phyloP scores from a whole-genome alignment of 2,329 filamentous ascomycete species.

The Botrytis squamosa region DNA sequence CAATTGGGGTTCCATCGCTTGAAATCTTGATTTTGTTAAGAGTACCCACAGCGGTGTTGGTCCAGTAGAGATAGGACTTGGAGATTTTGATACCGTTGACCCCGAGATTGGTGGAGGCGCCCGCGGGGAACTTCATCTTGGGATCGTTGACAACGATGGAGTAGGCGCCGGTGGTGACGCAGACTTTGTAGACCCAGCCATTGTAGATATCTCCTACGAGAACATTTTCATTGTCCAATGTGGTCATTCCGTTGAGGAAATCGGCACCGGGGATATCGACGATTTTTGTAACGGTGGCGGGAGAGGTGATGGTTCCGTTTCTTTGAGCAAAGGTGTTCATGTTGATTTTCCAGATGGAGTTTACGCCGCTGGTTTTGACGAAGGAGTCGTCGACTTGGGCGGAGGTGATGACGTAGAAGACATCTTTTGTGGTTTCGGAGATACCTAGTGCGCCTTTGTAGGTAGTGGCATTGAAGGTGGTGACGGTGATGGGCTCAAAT shows the following conservation, averaged over 20 bases:
- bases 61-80: conserved; percentile 32
- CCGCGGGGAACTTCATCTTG: conserved; percentile 26
- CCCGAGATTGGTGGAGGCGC: conserved; percentile 25
- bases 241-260: conserved; percentile 36
- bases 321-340: conserved; percentile 28
- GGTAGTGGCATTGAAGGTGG: conserved; percentile 37
- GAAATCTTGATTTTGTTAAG: conserved; percentile 27
- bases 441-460: conserved; percentile 40
- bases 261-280: conserved; percentile 23
- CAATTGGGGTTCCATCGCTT: conserved; percentile 28
- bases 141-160: conserved; percentile 32
- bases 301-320: not conserved
- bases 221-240: conserved; percentile 25
- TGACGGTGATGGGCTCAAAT: conserved; percentile 26
- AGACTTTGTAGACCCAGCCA: conserved; percentile 32
- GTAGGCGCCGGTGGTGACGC: conserved; percentile 32
- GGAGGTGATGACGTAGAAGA: conserved; percentile 34
- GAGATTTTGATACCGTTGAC: conserved; percentile 37
- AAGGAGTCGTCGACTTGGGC: conserved; percentile 38
- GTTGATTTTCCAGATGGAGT: conserved; percentile 33
- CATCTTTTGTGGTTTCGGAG: conserved; percentile 38
- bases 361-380: conserved; percentile 29
- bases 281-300: conserved; percentile 21
- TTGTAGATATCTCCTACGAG: conserved; percentile 32
- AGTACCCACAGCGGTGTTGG: conserved; percentile 32